phyloP scores from a whole-genome alignment of 805 yeast species.

The Candida vartiovaarae region DNA sequence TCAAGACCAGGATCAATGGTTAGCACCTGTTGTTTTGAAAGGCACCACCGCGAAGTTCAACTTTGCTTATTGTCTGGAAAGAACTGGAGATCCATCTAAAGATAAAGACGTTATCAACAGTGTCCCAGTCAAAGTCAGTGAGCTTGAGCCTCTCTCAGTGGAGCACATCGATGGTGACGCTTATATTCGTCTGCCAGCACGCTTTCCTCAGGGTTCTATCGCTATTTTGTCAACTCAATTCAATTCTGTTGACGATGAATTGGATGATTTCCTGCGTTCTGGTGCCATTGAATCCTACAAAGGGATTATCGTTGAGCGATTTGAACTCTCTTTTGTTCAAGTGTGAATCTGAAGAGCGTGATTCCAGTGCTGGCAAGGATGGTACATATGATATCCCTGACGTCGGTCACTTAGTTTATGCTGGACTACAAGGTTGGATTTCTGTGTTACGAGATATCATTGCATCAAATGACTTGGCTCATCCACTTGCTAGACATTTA shows the following conservation, averaged over 20 bases:
- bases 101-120: conserved; percentile 44
- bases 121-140: conserved; percentile 56
- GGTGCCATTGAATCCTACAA: conserved; percentile 76
- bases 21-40: conserved; percentile 50
- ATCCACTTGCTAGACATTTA: conserved; percentile 74
- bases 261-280: conserved; percentile 60
- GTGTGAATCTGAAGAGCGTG: conserved; percentile 85
- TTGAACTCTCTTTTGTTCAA: conserved; percentile 69
- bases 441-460: conserved; percentile 58
- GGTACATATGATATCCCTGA: conserved; percentile 75
- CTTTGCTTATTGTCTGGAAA: conserved; percentile 51
- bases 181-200: conserved; percentile 47
- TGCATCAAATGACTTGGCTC: conserved; percentile 68
- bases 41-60: conserved; percentile 54
- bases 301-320: conserved; percentile 53
- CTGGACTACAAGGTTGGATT: conserved; percentile 93
- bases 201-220: conserved; percentile 87
- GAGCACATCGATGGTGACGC: conserved; percentile 40
- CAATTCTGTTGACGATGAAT: conserved; percentile 52
- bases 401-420: conserved; percentile 68
- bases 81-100: conserved; percentile 39
- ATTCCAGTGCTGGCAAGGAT: conserved; percentile 59
- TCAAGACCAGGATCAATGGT: conserved; percentile 37
- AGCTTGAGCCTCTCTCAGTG: conserved; percentile 43
- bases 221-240: conserved; percentile 72